A percentile compares a stretch with the other conserved stretches of the same genome.
Evolutionary conservation across 192 early-diverging fungal species (phyloP).

Genomic region (Podila epicladia): DNA sequence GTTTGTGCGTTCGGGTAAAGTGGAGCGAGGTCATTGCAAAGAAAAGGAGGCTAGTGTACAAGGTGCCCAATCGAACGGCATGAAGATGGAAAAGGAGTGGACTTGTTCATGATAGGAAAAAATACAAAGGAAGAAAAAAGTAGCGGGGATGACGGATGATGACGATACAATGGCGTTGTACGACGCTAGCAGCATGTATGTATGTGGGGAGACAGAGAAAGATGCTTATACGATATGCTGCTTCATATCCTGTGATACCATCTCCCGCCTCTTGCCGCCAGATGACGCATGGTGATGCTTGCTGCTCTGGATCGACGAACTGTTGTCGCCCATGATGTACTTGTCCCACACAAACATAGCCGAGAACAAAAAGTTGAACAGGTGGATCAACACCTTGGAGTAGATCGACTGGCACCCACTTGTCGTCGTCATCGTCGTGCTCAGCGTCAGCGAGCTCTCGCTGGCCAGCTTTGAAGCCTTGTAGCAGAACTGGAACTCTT

Average conservation of each 20-base stretch:
- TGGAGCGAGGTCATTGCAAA: too few species aligned
- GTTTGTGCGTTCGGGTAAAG: too few species aligned
- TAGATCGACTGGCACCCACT: not conserved
- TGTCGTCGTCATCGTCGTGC: not conserved
- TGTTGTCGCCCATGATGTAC: not conserved
- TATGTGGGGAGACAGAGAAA: not conserved
- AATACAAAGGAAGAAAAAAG: not conserved
- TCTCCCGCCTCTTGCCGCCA: not conserved
- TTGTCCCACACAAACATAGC: not conserved
- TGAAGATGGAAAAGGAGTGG: not conserved
- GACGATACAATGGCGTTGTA: not conserved
- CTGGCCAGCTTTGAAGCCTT: not conserved
- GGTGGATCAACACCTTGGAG: not conserved
- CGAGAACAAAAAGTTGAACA: constrained; percentile 1
- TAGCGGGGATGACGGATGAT: not conserved
- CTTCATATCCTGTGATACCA: not conserved
- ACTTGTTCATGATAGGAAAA: not conserved
- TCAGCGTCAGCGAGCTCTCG: not conserved
- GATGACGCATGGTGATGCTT: not conserved
- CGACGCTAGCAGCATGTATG: not conserved
- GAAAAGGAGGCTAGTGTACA: too few species aligned
- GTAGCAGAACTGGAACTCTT: not conserved
- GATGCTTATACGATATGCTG: constrained; percentile 2
- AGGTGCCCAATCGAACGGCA: too few species aligned
- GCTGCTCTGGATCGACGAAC: not conserved